phyloP scores from a whole-genome alignment of 2,329 filamentous ascomycete species.

The Raffaelea ambrosiae region DNA sequence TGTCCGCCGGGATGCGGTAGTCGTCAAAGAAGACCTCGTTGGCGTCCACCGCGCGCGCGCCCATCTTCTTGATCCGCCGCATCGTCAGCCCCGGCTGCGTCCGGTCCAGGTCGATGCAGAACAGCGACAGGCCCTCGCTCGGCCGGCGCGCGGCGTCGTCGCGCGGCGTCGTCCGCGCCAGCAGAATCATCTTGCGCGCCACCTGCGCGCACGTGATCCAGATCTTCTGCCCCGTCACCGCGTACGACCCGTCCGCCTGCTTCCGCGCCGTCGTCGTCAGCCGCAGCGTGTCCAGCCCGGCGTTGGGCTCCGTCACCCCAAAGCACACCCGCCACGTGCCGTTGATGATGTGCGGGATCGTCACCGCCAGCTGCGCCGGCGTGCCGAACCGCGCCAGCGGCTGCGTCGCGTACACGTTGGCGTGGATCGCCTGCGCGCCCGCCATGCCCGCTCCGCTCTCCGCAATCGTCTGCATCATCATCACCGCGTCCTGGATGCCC shows the following conservation, averaged over 20 bases:
- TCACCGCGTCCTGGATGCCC: constrained; percentile 72
- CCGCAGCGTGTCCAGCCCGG: constrained; percentile 68
- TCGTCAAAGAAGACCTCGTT: constrained; percentile 86
- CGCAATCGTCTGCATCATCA: constrained; percentile 80
- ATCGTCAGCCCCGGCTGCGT: constrained; percentile 52
- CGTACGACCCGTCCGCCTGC: constrained; percentile 44
- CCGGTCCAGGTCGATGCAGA: constrained; percentile 69
- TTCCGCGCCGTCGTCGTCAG: constrained; percentile 57
- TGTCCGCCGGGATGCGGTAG: constrained; percentile 56
- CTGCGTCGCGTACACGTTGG: constrained; percentile 68
- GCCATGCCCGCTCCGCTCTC: constrained; percentile 72
- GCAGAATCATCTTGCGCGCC: constrained; percentile 72
- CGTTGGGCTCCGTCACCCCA: constrained; percentile 77
- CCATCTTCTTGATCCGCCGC: constrained; percentile 76
- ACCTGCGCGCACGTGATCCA: constrained; percentile 86
- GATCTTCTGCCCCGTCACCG: constrained; percentile 71
- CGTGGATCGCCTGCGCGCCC: constrained; percentile 53
- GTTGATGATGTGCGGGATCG: constrained; percentile 62
- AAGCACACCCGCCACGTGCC: constrained; percentile 70
- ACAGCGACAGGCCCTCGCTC: constrained; percentile 58
- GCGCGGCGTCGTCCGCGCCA: constrained; percentile 53
- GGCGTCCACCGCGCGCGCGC: constrained; percentile 70
- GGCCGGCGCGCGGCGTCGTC: not conserved
- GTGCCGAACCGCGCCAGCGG: constrained; percentile 66
- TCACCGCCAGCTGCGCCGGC: constrained; percentile 50